These are phyloP conservation scores for Scheffersomyces titani DNA, from an alignment of 1,139 yeast genomes.

Conservation along the genomic window DNA sequence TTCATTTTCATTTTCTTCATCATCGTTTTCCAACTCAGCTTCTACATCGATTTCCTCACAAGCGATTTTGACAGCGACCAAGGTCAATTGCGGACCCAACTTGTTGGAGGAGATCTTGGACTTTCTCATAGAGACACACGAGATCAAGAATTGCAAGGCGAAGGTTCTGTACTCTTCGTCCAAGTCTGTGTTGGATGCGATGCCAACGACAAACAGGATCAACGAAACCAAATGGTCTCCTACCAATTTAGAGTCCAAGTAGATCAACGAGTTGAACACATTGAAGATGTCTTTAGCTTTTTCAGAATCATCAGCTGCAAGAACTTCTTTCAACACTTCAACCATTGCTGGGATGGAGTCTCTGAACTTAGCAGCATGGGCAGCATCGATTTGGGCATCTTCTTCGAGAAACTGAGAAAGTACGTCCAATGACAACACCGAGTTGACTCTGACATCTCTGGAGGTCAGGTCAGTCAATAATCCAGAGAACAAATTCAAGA, in stretches of 20 bases:
- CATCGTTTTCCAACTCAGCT: slow-evolving; percentile 74
- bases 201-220: slow-evolving; percentile 72
- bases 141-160: slow-evolving; percentile 82
- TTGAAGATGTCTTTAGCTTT: slow-evolving; percentile 78
- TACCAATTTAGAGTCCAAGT: slow-evolving; percentile 73
- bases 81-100: slow-evolving; percentile 78
- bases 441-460: slow-evolving; percentile 74
- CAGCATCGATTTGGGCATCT: slow-evolving; percentile 45
- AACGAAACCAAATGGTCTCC: slow-evolving; percentile 76
- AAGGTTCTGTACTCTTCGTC: slow-evolving; percentile 84
- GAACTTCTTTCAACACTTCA: slow-evolving; percentile 74
- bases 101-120: slow-evolving; percentile 58
- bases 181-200: slow-evolving; percentile 64
- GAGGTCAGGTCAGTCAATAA: slow-evolving; percentile 71
- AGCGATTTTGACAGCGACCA: slow-evolving; percentile 74
- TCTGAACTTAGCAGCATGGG: slow-evolving; percentile 61
- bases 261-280: slow-evolving; percentile 77
- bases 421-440: slow-evolving; percentile 81
- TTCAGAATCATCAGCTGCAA: slow-evolving; percentile 69
- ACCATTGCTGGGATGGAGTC: slow-evolving; percentile 79
- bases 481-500: slow-evolving; percentile 65
- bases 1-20: slow-evolving; percentile 89
- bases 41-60: slow-evolving; percentile 76
- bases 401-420: slow-evolving; percentile 69
- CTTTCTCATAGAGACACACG: slow-evolving; percentile 73